Conservation (phyloP, 2,329 filamentous ascomycete species). For the Emericellopsis cladophorae region DNA sequence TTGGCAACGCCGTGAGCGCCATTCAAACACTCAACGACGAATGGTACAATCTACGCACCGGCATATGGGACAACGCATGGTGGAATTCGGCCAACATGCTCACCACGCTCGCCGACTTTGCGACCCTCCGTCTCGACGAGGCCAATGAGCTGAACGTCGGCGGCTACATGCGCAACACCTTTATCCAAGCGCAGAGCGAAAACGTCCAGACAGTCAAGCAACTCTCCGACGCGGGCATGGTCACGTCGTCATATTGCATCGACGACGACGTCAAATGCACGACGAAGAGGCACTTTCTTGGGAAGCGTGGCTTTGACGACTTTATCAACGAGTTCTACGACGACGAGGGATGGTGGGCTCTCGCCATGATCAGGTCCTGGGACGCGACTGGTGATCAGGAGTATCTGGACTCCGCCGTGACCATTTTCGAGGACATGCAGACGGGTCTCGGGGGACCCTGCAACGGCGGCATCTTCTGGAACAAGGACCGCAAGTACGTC, state of each 20-base stretch:
- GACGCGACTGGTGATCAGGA: slow-evolving; percentile 31
- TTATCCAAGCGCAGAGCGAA: slow-evolving; percentile 27
- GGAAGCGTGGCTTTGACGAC: slow-evolving; percentile 15
- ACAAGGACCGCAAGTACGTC: slow-evolving; percentile 35
- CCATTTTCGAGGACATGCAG: slow-evolving; percentile 43
- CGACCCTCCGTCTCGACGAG: slow-evolving; percentile 16
- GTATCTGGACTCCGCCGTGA: slow-evolving; percentile 37
- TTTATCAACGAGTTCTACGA: slow-evolving; percentile 18
- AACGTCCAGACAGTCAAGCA: slow-evolving; percentile 23
- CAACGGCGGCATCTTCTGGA: slow-evolving; percentile 46
- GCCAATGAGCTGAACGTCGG: slow-evolving; percentile 24
- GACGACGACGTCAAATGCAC: slow-evolving; percentile 11
- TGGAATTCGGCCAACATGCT: slow-evolving; percentile 62
- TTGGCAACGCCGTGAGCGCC: slow-evolving; percentile 16
- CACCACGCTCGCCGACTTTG: slow-evolving; percentile 47
- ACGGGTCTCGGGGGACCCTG: slow-evolving; percentile 27
- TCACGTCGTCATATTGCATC: slow-evolving; percentile 23
- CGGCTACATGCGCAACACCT: slow-evolving; percentile 30
- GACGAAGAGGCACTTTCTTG: slow-evolving; percentile 9
- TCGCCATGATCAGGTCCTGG: slow-evolving; percentile 41
- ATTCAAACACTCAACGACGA: slow-evolving; percentile 33
- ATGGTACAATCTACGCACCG: slow-evolving; percentile 48
- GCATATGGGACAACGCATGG: slow-evolving; percentile 56
- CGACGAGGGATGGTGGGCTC: slow-evolving; percentile 51
- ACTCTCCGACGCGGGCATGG: slow-evolving; percentile 19